phyloP scores from a whole-genome alignment of 2,329 filamentous ascomycete genomes.

The Xylariaceae sp. region DNA sequence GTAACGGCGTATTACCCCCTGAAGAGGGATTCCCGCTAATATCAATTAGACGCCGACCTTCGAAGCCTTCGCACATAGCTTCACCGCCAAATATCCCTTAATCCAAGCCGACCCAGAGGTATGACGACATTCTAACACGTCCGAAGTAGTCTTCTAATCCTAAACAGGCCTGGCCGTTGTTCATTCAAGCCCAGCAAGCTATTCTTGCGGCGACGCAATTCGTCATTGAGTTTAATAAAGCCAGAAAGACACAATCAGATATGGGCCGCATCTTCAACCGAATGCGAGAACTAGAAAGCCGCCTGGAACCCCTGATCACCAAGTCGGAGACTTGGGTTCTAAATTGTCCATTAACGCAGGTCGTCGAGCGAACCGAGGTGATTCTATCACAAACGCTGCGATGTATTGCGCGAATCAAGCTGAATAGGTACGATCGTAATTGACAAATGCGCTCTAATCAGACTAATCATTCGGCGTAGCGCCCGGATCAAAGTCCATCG shows the following conservation, averaged over 20 bases:
- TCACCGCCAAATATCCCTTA: slow-evolving; percentile 47
- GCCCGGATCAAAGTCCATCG: slow-evolving; percentile 56
- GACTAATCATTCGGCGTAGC: slow-evolving; percentile 35
- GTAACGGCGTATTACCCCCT: slow-evolving; percentile 5
- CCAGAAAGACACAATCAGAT: slow-evolving; percentile 41
- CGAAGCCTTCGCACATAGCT: slow-evolving; percentile 46
- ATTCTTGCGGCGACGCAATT: slow-evolving; percentile 52
- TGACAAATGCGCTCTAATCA: background rate
- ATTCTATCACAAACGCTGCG: slow-evolving; percentile 48
- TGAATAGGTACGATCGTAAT: slow-evolving; percentile 45
- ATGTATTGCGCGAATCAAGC: slow-evolving; percentile 52
- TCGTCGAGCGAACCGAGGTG: slow-evolving; percentile 43
- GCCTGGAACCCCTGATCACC: slow-evolving; percentile 42
- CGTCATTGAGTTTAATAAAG: slow-evolving; percentile 50
- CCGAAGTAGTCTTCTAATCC: slow-evolving; percentile 16
- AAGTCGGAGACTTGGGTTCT: slow-evolving; percentile 42
- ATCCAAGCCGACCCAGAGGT: slow-evolving; percentile 47
- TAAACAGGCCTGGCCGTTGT: slow-evolving; percentile 45
- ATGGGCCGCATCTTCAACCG: slow-evolving; percentile 44
- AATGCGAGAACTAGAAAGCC: slow-evolving; percentile 45
- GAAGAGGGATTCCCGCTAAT: slow-evolving; percentile 6
- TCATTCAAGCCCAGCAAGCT: slow-evolving; percentile 51
- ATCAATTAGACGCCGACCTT: slow-evolving; percentile 45
- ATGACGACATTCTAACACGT: slow-evolving; percentile 11
- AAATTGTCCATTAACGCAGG: slow-evolving; percentile 38